These are phyloP conservation scores for Chalaropsis thielavioides DNA, from an alignment of 2,329 filamentous ascomycete species.

Conservation along the genomic window DNA sequence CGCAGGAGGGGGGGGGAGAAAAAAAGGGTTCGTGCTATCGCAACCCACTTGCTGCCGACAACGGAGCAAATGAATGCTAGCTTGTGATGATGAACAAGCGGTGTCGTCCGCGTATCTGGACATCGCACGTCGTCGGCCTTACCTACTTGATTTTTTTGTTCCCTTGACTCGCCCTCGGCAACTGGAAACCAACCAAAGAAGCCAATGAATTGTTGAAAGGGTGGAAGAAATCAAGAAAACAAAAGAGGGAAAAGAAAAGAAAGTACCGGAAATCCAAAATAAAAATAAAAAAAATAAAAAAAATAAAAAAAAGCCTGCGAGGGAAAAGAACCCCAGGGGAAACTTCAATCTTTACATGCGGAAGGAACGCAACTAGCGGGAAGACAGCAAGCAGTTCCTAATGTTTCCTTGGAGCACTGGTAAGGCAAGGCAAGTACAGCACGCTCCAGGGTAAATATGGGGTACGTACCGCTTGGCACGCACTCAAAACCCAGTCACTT, in stretches of 20 bases:
- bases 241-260: neutral
- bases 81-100: neutral
- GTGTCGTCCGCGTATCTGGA: neutral
- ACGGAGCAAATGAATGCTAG: neutral
- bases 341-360: slow-evolving; percentile 4
- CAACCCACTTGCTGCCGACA: neutral
- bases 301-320: neutral
- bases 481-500: neutral
- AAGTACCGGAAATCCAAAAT: neutral
- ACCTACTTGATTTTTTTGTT: neutral
- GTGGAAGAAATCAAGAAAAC: neutral
- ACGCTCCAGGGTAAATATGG: neutral
- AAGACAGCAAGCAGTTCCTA: slow-evolving; percentile 2
- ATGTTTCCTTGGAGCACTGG: neutral
- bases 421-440: neutral
- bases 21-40: neutral
- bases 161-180: neutral
- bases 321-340: neutral
- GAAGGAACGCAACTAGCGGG: slow-evolving; percentile 4
- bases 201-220: neutral
- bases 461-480: neutral
- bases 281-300: neutral
- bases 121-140: neutral
- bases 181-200: slow-evolving; percentile 1
- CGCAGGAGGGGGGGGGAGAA: neutral